Conservation (phyloP, 208 protist species). For the Porcisia hertigi region DNA sequence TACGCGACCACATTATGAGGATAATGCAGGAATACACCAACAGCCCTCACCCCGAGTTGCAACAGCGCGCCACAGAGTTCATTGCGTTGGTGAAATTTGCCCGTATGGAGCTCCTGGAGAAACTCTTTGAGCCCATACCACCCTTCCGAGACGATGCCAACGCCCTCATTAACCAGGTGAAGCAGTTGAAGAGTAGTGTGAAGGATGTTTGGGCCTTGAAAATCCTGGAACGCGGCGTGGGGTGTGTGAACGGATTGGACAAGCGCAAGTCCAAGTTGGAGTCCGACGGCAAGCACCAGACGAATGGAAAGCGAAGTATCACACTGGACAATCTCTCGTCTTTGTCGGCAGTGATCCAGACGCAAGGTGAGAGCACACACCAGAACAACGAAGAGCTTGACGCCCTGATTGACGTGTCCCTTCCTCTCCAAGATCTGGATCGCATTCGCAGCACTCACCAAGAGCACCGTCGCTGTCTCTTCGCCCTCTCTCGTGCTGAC, state of each 20-base stretch:
- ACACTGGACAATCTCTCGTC: conserved; percentile 88
- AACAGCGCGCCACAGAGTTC: conserved; percentile 98
- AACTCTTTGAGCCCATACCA: conserved; percentile 77
- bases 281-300: conserved; percentile 30
- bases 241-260: background rate
- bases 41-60: conserved; percentile 95
- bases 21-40: conserved; percentile 66
- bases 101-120: conserved; percentile 63
- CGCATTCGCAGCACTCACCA: conserved; percentile 32
- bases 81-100: conserved; percentile 71
- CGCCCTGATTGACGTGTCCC: conserved; percentile 68
- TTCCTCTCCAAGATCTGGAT: conserved; percentile 49
- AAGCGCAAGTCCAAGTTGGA: conserved; percentile 14
- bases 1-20: conserved; percentile 78
- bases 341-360: conserved; percentile 95
- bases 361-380: conserved; percentile 90
- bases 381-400: conserved; percentile 63
- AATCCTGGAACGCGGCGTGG: conserved; percentile 32
- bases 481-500: conserved; percentile 20
- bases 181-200: conserved; percentile 27
- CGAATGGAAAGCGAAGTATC: conserved; percentile 62
- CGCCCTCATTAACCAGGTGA: conserved; percentile 39
- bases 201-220: conserved; percentile 51
- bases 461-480: conserved; percentile 40
- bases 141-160: conserved; percentile 48